Base-by-base conservation (phyloP, 1,284 basidiomycete species). In the Athelia psychrophila region DNA sequence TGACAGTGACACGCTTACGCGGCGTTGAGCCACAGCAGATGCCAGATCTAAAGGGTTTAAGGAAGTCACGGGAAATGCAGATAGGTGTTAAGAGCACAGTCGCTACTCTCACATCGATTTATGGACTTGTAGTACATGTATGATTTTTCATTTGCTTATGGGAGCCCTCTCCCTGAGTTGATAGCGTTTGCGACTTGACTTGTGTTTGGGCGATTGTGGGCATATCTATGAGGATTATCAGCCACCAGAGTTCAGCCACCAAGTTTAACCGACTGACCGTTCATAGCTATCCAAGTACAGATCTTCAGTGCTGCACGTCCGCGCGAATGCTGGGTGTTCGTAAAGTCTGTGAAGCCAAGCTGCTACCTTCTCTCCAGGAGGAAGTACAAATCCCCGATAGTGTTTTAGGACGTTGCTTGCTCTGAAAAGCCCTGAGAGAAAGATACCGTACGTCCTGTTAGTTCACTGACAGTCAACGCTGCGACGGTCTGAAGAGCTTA, bases 201-300 rank as follows among this genome's bases (percentile, higher is more conserved):
- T 2, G 86, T 86, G 61, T 88, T 84, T 2, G 86, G 84, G 24
- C 85, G 74, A 61, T 89, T 88, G 62, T 80, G 81, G 0, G 85
- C 85, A 61, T 89, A 88, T 61, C 87, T 88, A 50, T 4, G 38
- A 32, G 27, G 20, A 15, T 13, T 24, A 33, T 18, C n/a, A 45
- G 32, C 18, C 24, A 13, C 3, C 5, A 25, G 38, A 30, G 13
- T 30, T 54, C 40, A 48, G 20, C 15, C 20, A 40, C 40, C 46
- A 20, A 19, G 22, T 35, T 18, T n/a, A n/a, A n/a, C n/a, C 12
- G 47, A 54, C 27, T 38, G 25, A 81, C 84, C 86, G 72, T 60
- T 89, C 86, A 58, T 92, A 92, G 54, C 84, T 86, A 57, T 91
- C 88, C 9, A 91, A 58, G 59, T 92, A 93, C 42, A 91, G 67